phyloP scores from a whole-genome alignment of 306 rosid genomes.

The Acacia confusa region DNA sequence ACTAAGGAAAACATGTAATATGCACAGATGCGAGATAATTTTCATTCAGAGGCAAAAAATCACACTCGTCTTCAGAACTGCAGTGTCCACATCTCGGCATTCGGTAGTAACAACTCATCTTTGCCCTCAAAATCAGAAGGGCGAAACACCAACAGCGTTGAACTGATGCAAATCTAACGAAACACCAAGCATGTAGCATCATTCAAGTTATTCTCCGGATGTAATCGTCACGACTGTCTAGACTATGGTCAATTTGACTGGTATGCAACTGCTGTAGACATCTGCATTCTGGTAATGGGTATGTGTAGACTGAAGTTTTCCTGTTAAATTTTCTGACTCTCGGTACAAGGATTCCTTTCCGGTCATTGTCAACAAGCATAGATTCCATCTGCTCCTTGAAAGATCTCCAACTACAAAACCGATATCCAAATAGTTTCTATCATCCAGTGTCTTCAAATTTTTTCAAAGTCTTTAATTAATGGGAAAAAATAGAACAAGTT shows the following conservation, averaged over 20 bases:
- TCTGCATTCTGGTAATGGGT: slow-evolving; percentile 94
- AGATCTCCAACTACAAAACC: slow-evolving; percentile 74
- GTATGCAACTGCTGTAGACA: slow-evolving; percentile 65
- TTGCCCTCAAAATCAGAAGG: slow-evolving; percentile 7
- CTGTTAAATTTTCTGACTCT: slow-evolving; percentile 82
- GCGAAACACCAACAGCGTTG: slow-evolving; percentile 29
- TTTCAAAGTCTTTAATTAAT: background rate
- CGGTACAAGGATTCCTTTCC: slow-evolving; percentile 87
- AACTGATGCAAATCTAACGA: slow-evolving; percentile 5
- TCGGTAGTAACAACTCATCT: background rate
- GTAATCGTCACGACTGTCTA: slow-evolving; percentile 31
- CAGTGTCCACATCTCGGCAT: slow-evolving; percentile 36
- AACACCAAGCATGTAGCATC: background rate
- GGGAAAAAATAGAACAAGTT: too few relatives aligned
- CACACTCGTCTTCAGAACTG: slow-evolving; percentile 32
- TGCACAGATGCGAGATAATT: slow-evolving; percentile 32
- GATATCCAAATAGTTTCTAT: slow-evolving; percentile 25
- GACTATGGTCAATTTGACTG: slow-evolving; percentile 36
- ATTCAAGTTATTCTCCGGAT: slow-evolving; percentile 30
- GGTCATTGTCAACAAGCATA: slow-evolving; percentile 86
- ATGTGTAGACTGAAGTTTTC: slow-evolving; percentile 87
- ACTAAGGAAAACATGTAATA: slow-evolving; percentile 17
- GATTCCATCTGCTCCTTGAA: slow-evolving; percentile 84
- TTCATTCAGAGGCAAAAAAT: slow-evolving; percentile 31
- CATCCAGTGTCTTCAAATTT: slow-evolving; percentile 22